Percentiles rank a stretch among this genome's conserved stretches.
These are phyloP conservation scores for Cicer arietinum DNA, from an alignment of 306 rosid genomes.

Conservation along the genomic window DNA sequence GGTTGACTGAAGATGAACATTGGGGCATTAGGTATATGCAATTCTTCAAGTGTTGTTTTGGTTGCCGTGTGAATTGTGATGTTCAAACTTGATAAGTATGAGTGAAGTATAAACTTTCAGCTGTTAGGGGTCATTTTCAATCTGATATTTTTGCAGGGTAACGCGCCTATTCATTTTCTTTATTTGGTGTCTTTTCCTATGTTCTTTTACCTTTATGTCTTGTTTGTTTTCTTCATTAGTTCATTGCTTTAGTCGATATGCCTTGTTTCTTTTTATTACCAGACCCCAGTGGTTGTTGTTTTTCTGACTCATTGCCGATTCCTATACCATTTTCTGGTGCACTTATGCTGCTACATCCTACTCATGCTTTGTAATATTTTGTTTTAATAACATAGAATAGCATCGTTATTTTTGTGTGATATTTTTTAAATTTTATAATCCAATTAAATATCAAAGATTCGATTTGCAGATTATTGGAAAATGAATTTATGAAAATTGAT, in stretches of 20 bases:
- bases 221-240: neutral
- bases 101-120: conserved; percentile 27
- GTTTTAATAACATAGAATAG: too few species aligned
- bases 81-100: conserved; percentile 46
- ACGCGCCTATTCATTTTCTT: conserved; percentile 51
- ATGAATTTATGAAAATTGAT: too few species aligned
- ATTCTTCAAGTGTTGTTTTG: conserved; percentile 13
- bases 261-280: conserved; percentile 4
- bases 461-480: too few species aligned
- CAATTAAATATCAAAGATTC: neutral
- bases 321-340: neutral
- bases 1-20: conserved; percentile 46
- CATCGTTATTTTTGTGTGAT: too few species aligned
- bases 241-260: conserved; percentile 7
- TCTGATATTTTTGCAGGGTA: conserved; percentile 55
- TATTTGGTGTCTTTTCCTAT: conserved; percentile 29
- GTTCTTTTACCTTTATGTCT: conserved; percentile 11
- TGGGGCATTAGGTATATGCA: conserved; percentile 11
- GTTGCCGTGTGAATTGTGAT: conserved; percentile 30
- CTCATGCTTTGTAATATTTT: neutral
- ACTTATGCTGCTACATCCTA: neutral
- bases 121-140: conserved; percentile 50
- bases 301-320: conserved; percentile 1
- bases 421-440: neutral
- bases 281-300: neutral